Base-by-base conservation (phyloP, 2,329 filamentous ascomycete species). In the Coniochaeta pulveracea region DNA sequence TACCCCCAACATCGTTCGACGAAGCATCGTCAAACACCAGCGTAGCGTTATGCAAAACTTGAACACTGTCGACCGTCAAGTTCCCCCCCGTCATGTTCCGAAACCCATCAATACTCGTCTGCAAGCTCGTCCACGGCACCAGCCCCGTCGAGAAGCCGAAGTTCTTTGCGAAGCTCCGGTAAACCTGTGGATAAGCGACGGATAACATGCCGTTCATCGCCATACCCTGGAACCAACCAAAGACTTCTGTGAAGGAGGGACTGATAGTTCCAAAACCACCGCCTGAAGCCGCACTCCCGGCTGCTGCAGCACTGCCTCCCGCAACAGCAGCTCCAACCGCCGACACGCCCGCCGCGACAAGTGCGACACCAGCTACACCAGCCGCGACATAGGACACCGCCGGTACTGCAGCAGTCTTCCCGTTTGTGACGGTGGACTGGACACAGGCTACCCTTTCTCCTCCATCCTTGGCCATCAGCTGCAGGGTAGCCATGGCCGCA, bases 201-300 rank as follows among this genome's bases (percentile, higher is more conserved):
- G 84, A 93, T 54, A 94, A 69, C 91, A 96, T 96, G 43, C 91
- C 88, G 56, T 91, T 95, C 64, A 91, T 81, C 18, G 91, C 86
- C 67, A 96, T 82, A 32, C 81, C 80, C 58, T 96, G 88, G 56
- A 96, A 94, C 74, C 84, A 93, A 40, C 80, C 77, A 44, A 94
- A 71, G 30, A 93, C 77, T 49, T 95, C 85, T 27, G 69, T 69
- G 52, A 96, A 95, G 34, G 80, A 84, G 17, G 91, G 91, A 46
- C 85, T 91, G 25, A 79, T 64, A 9, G 80, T 69, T 3, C 75
- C 66, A 10, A 67, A 38, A 4, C 45, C 65, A 10, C 78, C 81
- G 12, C 63, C 65, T 28, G 59, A 60, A 12, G 57, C 56, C 22
- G 57, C 52, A 22, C 65, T 66, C 34, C 62, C 67, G n/a, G n/a